Evolutionary conservation across 2,329 filamentous ascomycete genomes (phyloP).

Genomic region (Dothiorella sarmentorum): DNA sequence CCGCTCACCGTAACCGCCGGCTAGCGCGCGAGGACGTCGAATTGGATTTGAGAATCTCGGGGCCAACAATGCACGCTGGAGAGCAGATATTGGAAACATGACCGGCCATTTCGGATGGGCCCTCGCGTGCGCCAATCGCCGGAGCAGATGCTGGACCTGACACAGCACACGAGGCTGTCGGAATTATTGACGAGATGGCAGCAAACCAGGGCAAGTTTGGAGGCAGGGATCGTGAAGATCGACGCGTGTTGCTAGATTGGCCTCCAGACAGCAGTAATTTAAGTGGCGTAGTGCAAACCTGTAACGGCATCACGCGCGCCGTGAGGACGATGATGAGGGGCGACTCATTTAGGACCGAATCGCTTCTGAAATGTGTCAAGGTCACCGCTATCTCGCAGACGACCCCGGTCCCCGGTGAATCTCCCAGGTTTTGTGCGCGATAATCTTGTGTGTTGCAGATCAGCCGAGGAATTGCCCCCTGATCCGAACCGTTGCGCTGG

Average conservation of each 20-base stretch:
- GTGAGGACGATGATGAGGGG: neutral
- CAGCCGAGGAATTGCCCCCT: conserved; percentile 18
- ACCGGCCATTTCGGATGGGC: neutral
- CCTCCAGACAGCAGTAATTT: conserved; percentile 7
- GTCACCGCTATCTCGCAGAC: conserved; percentile 15
- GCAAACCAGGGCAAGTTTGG: neutral
- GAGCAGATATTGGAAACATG: neutral
- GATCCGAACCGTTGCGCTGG: conserved; percentile 15
- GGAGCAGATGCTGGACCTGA: neutral
- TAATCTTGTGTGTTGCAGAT: conserved; percentile 19
- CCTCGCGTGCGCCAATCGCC: conserved; percentile 4
- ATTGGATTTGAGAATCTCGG: neutral
- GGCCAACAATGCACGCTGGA: neutral
- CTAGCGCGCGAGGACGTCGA: neutral
- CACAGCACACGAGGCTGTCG: neutral
- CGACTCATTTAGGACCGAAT: conserved; percentile 18
- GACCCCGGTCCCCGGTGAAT: conserved; percentile 17
- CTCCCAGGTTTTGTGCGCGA: conserved; percentile 19
- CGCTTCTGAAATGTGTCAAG: conserved; percentile 17
- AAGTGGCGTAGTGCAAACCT: conserved; percentile 9
- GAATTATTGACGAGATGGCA: conserved; percentile 9
- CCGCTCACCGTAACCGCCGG: conserved; percentile 6
- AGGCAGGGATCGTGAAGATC: conserved; percentile 14
- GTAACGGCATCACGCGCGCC: conserved; percentile 15
- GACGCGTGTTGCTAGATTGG: conserved; percentile 7